Base-by-base conservation (phyloP, 1,284 basidiomycete species). In the Macrocystidia cucumis region DNA sequence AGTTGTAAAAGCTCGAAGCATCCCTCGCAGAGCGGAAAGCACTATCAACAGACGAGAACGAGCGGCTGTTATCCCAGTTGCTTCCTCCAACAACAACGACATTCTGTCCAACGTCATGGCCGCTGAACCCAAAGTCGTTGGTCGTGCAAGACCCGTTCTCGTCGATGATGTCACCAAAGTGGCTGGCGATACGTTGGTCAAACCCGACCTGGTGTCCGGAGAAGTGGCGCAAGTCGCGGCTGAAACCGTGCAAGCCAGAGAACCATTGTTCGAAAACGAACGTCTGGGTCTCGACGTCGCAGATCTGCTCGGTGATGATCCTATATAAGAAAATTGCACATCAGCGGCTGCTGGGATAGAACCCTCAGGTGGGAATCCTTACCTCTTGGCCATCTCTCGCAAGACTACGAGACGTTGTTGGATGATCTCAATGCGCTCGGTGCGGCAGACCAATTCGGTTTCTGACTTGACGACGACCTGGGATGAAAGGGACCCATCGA, bases 381-480 rank as follows among this genome's bases (percentile, higher is more conserved):
- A 61, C 63, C 50, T 59, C 49, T 64, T 63, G 16, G 62, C 59
- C 51, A 65, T 57, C 47, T 66, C 62, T 38, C 63, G 62, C 23
- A 65, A 44, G 27, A 66, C 56, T 31, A 57, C 53, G 21, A 66
- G 57, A 20, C 60, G 57, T 36, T 65, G 62, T 44, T 65, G 63
- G 42, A 65, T 53, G 42, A 64, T 55, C 29, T 51, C 50, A 31
- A 64, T 48, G 22, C 43, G 29, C 42, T 64, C 45, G 5, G 51
- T 46, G 39, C 55, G 59, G 53, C 62, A 66, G 30, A 63, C 60
- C n/a, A 63, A 39, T 32, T 56, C 43, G 13, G 47, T 35, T 40
- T 59, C 42, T 21, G 60, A 50, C 22, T 56, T 48, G 27, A 64
- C 47, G 21, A 61, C 48, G 32, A 52, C 47, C 32, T 57, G 54